Conservation (phyloP, 2,329 filamentous ascomycete genomes). For the Xylaria sp. region DNA sequence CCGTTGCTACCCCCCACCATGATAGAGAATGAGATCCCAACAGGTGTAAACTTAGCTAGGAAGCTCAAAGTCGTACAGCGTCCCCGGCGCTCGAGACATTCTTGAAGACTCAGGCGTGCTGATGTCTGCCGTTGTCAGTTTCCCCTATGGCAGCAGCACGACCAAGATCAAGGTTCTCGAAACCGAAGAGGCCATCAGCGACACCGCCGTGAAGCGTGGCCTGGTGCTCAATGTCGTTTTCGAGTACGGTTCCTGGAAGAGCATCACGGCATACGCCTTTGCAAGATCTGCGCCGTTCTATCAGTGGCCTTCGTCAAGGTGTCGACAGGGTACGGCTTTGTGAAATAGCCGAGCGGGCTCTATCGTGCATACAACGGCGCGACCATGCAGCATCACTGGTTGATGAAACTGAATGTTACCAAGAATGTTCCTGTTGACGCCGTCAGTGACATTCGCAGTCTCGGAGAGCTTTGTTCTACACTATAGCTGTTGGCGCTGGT, state of each 20-base stretch:
- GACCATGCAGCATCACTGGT: slow-evolving; percentile 60
- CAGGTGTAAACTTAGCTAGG: slow-evolving; percentile 60
- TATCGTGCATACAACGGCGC: slow-evolving; percentile 67
- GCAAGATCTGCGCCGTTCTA: slow-evolving; percentile 62
- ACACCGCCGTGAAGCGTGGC: slow-evolving; percentile 55
- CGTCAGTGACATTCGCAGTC: slow-evolving; percentile 64
- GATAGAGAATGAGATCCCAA: slow-evolving; percentile 63
- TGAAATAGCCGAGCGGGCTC: slow-evolving; percentile 61
- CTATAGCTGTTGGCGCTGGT: slow-evolving; percentile 64
- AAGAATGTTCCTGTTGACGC: slow-evolving; percentile 65
- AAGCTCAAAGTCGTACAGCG: slow-evolving; percentile 61
- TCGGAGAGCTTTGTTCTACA: slow-evolving; percentile 66
- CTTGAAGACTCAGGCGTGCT: slow-evolving; percentile 61
- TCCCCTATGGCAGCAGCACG: slow-evolving; percentile 68
- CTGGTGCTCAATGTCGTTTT: slow-evolving; percentile 70
- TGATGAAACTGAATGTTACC: slow-evolving; percentile 62
- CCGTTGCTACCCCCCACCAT: slow-evolving; percentile 70
- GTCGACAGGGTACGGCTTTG: slow-evolving; percentile 69
- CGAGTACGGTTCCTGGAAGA: slow-evolving; percentile 66
- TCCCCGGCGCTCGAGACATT: slow-evolving; percentile 58
- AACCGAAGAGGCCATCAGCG: slow-evolving; percentile 62
- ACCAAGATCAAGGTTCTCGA: slow-evolving; percentile 65
- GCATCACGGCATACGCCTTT: slow-evolving; percentile 63
- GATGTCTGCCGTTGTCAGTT: slow-evolving; percentile 68
- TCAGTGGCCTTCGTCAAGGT: slow-evolving; percentile 69